Evolutionary conservation across 2,329 filamentous ascomycete genomes (phyloP).

Genomic region (Magnaporthiopsis incrustans): DNA sequence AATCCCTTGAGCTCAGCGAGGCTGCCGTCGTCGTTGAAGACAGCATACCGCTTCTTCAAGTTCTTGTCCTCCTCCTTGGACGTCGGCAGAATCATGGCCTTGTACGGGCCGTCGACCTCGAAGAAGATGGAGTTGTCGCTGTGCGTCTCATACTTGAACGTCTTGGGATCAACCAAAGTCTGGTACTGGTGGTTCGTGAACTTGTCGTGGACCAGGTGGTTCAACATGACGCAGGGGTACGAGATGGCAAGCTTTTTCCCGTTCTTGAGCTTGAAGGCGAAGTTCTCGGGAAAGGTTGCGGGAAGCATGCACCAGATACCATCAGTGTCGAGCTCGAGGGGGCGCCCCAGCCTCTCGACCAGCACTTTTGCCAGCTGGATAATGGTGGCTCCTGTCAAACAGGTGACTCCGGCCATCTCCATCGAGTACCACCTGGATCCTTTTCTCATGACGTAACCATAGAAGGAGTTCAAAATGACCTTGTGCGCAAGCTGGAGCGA

Average conservation of each 20-base stretch:
- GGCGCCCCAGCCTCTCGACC: constrained; percentile 86
- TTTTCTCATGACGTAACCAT: constrained; percentile 98
- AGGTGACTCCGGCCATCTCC: constrained; percentile 98
- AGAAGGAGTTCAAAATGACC: constrained; percentile 98
- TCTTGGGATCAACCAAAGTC: constrained; percentile 68
- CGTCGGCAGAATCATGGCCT: constrained; percentile 92
- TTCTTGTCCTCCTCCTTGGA: constrained; percentile 99
- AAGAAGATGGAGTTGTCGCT: constrained; percentile 99
- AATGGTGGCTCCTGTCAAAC: constrained; percentile 89
- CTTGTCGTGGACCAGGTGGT: constrained; percentile 86
- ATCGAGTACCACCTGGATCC: constrained; percentile 98
- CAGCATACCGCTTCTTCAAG: constrained; percentile 96
- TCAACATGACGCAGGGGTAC: constrained; percentile 98
- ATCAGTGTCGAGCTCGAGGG: constrained; percentile 91
- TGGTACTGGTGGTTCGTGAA: constrained; percentile 99
- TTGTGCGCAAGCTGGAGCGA: constrained; percentile 96
- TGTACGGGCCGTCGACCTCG: constrained; percentile 96
- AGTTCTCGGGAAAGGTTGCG: constrained; percentile 93
- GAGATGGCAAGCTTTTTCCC: constrained; percentile 96
- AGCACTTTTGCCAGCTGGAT: constrained; percentile 93
- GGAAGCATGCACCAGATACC: constrained; percentile 99
- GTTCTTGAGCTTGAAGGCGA: constrained; percentile 85
- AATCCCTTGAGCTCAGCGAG: constrained; percentile 95
- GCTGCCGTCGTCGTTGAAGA: constrained; percentile 96
- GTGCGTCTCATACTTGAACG: constrained; percentile 88